phyloP scores from a whole-genome alignment of 495 filamentous ascomycete genomes.

The Oleoguttula mirabilis region DNA sequence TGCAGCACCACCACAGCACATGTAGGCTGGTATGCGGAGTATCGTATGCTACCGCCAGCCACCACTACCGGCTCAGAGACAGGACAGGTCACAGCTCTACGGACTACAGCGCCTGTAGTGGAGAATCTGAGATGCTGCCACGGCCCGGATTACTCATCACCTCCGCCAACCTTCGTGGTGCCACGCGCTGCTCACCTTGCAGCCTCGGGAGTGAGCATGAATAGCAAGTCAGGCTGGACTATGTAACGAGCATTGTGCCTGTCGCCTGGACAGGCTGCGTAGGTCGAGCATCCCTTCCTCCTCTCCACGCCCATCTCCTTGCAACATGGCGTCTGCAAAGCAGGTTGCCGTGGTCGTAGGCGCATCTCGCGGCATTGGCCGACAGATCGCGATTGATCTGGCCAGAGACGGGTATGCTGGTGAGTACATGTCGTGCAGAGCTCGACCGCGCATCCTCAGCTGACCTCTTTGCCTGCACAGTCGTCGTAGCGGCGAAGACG shows the following conservation, averaged over 20 bases:
- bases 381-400: conserved; percentile 66
- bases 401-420: conserved; percentile 59
- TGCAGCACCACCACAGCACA: too few species aligned
- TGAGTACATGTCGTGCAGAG: conserved; percentile 25
- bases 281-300: background rate
- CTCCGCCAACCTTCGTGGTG: background rate
- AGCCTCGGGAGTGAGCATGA: background rate
- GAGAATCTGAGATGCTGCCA: too few species aligned
- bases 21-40: too few species aligned
- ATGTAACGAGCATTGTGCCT: background rate
- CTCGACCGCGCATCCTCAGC: background rate
- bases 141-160: background rate
- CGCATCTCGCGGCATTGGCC: conserved; percentile 59
- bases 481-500: conserved; percentile 71
- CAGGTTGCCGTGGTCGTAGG: conserved; percentile 19
- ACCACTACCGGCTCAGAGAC: too few species aligned
- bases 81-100: too few species aligned
- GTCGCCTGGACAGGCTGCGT: background rate
- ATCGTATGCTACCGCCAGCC: too few species aligned
- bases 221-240: background rate
- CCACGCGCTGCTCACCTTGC: too few species aligned
- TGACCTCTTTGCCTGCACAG: conserved; percentile 31
- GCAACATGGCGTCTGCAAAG: conserved; percentile 2
- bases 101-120: too few species aligned
- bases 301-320: background rate